Base-by-base conservation (phyloP, 371 early-diverging fungal species). In the Dichotomocladium elegans region DNA sequence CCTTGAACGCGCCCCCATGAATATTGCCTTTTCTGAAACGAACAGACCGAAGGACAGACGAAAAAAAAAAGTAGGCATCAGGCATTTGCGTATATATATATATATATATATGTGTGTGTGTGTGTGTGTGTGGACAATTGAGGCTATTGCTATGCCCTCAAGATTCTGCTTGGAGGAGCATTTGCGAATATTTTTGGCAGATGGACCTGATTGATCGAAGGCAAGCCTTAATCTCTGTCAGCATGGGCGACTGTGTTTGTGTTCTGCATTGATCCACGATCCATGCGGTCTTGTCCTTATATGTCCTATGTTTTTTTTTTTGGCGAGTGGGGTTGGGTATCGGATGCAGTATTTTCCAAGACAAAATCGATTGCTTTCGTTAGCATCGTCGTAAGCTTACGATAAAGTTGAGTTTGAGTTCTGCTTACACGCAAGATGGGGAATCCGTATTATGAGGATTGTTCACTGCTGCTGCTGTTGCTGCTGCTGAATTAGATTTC, bases 181-280 rank as follows among this genome's bases (percentile, higher is more conserved):
- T 66, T 25, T 65, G 67, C 26, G 62, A 64, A 33, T 66, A 63
- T 1, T 62, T 60, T 42, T 63, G 67, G 41, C 74, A 66, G 37
- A 56, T 54, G 24, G 64, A 67, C 25, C 64, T 52, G 8, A 70
- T 63, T 0, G 51, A 26, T 25, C 60, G 57, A 4, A 71, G 40
- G 3, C 57, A 61, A 8, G 51, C 44, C 33, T 60, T 72, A 11
- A 75, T 41, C 30, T 68, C 65, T 1, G 70, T 75, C 21, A 75
- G 47, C 31, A 65, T 64, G 17, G 75, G 72, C 12, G 75, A 75
- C 41, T 75, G 75, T 7, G 75, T 71, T 44, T 69, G 72, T 11
- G 66, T 65, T 21, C 63, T 60, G 9, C 66, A 48, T 41, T 69
- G 57, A 34, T 71, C 70, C 9, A 71, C 2, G 1, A 75, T 55